These are phyloP conservation scores for Lasiosphaeriaceae sp. DNA, from an alignment of 495 filamentous ascomycete species.

Conservation along the genomic window DNA sequence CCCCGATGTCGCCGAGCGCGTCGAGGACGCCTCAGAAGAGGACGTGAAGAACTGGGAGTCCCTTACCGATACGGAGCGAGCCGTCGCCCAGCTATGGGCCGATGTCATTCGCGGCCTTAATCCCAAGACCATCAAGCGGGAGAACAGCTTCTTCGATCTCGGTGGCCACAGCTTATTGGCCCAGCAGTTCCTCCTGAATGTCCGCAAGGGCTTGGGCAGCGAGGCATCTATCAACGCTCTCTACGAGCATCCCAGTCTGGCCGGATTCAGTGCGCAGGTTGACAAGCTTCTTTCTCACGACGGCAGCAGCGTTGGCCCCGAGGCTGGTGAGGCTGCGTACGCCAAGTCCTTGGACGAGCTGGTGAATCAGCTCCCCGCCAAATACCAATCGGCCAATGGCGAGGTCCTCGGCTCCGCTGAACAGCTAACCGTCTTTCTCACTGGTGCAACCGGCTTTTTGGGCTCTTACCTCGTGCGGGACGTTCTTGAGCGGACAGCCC, in stretches of 20 bases:
- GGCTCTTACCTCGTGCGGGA: slow-evolving; percentile 79
- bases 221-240: slow-evolving; percentile 74
- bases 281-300: slow-evolving; percentile 51
- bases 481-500: slow-evolving; percentile 57
- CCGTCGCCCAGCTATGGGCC: slow-evolving; percentile 34
- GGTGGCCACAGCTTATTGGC: slow-evolving; percentile 87
- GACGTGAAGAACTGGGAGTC: slow-evolving; percentile 65
- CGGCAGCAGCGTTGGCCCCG: slow-evolving; percentile 33
- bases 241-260: slow-evolving; percentile 71
- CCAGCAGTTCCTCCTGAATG: slow-evolving; percentile 70
- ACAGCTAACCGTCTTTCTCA: slow-evolving; percentile 69
- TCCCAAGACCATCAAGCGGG: slow-evolving; percentile 56
- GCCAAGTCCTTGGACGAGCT: slow-evolving; percentile 53
- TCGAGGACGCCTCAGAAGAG: slow-evolving; percentile 59
- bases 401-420: slow-evolving; percentile 24
- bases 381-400: slow-evolving; percentile 36
- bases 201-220: slow-evolving; percentile 59
- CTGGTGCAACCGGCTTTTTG: slow-evolving; percentile 88
- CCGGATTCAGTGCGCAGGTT: slow-evolving; percentile 69
- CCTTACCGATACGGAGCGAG: slow-evolving; percentile 40
- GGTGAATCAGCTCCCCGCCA: slow-evolving; percentile 28
- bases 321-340: slow-evolving; percentile 65
- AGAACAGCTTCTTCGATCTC: slow-evolving; percentile 79
- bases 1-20: slow-evolving; percentile 62
- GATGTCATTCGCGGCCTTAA: slow-evolving; percentile 52